Evolutionary conservation across 1,139 yeast species (phyloP).

Genomic region (Kodamaea plutei): DNA sequence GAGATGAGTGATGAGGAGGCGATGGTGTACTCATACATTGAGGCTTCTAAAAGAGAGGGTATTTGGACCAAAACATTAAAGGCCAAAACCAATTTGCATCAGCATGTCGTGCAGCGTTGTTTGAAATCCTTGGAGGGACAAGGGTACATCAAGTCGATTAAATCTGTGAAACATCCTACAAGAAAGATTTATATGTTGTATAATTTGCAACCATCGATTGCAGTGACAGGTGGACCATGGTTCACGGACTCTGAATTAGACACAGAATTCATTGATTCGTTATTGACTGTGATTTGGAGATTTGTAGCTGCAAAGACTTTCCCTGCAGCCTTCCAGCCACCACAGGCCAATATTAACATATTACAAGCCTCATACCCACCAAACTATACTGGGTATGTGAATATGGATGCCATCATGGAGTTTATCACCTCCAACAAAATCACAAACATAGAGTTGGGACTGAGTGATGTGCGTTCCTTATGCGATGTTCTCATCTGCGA

Average conservation of each 20-base stretch:
- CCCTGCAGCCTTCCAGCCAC: constrained; percentile 61
- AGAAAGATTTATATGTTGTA: constrained; percentile 94
- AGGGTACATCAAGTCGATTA: constrained; percentile 82
- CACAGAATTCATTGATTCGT: constrained; percentile 83
- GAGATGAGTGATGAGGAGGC: constrained; percentile 86
- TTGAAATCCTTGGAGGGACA: constrained; percentile 79
- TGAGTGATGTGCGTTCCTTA: constrained; percentile 70
- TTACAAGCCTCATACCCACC: constrained; percentile 35
- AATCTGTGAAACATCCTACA: constrained; percentile 93
- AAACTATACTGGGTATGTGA: constrained; percentile 58
- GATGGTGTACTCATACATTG: constrained; percentile 85
- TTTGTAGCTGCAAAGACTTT: constrained; percentile 71
- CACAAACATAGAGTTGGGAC: constrained; percentile 74
- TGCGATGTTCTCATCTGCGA: constrained; percentile 89
- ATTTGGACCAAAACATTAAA: constrained; percentile 94
- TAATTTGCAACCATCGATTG: constrained; percentile 87
- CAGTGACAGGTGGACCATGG: constrained; percentile 99
- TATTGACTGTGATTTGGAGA: constrained; percentile 84
- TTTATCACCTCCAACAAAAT: constrained; percentile 75
- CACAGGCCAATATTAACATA: constrained; percentile 36
- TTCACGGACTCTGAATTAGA: constrained; percentile 95
- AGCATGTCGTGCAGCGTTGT: constrained; percentile 84
- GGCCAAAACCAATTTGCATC: constrained; percentile 88
- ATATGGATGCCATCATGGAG: constrained; percentile 65
- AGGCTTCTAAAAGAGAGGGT: constrained; percentile 92